These are phyloP conservation scores for Rhododendron henanense DNA, from an alignment of 148 eudicot species.

Conservation along the genomic window DNA sequence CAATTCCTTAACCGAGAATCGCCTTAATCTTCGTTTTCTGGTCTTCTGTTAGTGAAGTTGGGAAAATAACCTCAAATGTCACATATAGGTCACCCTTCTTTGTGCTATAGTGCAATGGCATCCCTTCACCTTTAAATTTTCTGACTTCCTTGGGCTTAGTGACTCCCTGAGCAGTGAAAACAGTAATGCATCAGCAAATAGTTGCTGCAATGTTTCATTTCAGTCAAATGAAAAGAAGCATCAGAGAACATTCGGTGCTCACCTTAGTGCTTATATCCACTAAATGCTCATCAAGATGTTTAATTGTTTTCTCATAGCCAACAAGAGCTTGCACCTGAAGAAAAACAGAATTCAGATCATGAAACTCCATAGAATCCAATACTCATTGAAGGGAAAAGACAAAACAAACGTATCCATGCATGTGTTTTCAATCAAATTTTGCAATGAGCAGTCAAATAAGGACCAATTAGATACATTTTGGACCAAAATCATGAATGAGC, in stretches of 20 bases:
- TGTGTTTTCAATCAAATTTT: neutral
- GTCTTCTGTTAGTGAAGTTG: slow-evolving; percentile 71
- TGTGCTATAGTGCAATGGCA: slow-evolving; percentile 81
- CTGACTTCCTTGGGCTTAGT: slow-evolving; percentile 86
- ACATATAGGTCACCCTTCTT: slow-evolving; percentile 87
- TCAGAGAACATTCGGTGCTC: neutral
- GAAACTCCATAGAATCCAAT: neutral
- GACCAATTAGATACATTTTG: neutral
- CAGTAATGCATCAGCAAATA: neutral
- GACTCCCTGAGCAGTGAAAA: slow-evolving; percentile 42
- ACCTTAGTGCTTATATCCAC: slow-evolving; percentile 83
- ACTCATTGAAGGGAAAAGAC: neutral
- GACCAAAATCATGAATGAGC: neutral
- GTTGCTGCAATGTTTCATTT: neutral
- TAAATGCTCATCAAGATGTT: slow-evolving; percentile 41
- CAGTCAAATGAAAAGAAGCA: neutral
- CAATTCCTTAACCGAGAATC: slow-evolving; percentile 43
- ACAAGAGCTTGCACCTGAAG: slow-evolving; percentile 89
- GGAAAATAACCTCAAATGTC: slow-evolving; percentile 81
- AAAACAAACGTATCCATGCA: neutral
- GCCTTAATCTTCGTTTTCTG: slow-evolving; percentile 79
- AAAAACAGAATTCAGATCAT: neutral
- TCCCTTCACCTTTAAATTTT: slow-evolving; percentile 92
- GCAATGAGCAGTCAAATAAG: neutral
- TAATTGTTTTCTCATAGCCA: slow-evolving; percentile 85